Percentiles rank a stretch among this genome's conserved stretches.
Conservation (phyloP, 768 basidiomycete genomes). For the Lactarius vividus region DNA sequence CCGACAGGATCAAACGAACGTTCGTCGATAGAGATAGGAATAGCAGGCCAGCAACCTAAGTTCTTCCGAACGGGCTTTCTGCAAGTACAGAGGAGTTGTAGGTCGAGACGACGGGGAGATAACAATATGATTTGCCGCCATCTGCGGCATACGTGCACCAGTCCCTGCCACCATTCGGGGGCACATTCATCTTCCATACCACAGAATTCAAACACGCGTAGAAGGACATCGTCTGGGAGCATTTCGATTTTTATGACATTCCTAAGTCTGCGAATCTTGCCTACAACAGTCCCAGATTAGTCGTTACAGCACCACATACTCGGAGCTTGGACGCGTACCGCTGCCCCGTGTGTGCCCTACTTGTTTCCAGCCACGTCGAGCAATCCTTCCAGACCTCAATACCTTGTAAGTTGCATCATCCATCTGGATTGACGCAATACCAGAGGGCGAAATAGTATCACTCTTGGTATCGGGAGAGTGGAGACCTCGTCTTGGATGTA, state of each 20-base stretch:
- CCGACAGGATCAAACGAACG: not conserved
- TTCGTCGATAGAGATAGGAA: not conserved
- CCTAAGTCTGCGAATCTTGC: not conserved
- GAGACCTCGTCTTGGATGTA: no score
- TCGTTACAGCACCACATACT: not conserved
- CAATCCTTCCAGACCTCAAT: no score
- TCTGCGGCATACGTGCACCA: conserved; percentile 8
- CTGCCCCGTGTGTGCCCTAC: no score
- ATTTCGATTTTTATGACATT: not conserved
- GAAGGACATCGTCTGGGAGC: not conserved
- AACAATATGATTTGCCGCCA: not conserved
- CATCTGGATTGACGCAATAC: no score
- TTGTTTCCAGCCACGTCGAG: no score
- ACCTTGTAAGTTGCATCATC: no score
- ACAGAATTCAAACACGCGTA: conserved; percentile 5
- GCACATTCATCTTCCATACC: not conserved
- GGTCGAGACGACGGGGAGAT: not conserved
- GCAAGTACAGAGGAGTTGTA: not conserved
- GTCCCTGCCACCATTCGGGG: not conserved
- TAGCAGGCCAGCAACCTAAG: not conserved
- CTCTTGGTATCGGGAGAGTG: no score
- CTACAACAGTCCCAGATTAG: not conserved
- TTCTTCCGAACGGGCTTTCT: not conserved
- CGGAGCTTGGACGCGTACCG: not conserved
- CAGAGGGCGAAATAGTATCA: no score